phyloP scores from a whole-genome alignment of 345 rosid species.

The Populus alba region DNA sequence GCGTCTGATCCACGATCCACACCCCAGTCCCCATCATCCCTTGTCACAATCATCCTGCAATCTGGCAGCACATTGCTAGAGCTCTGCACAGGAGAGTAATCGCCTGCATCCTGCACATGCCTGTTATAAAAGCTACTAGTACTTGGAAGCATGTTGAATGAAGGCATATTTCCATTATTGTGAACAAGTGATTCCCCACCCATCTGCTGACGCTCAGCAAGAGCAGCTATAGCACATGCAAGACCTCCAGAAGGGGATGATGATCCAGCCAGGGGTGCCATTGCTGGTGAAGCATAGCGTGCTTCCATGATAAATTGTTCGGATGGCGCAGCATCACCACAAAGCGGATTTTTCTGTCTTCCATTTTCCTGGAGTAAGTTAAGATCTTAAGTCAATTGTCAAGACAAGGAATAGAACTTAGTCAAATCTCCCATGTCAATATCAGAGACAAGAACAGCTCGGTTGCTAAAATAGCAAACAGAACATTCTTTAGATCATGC shows the following conservation, averaged over 20 bases:
- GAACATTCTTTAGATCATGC: not conserved
- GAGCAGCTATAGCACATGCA: conserved; percentile 83
- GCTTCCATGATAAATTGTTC: conserved; percentile 51
- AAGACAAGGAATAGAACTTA: not conserved
- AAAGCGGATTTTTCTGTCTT: conserved; percentile 38
- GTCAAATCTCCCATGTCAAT: not conserved
- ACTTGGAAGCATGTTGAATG: conserved; percentile 47
- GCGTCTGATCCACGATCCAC: conserved; percentile 50
- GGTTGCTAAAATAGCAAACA: not conserved
- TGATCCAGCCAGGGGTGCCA: conserved; percentile 46
- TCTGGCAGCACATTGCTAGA: conserved; percentile 29
- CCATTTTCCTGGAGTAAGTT: conserved; percentile 58
- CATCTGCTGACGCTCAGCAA: conserved; percentile 79
- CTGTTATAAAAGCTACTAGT: conserved; percentile 48
- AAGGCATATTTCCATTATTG: conserved; percentile 39
- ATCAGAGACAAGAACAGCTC: not conserved
- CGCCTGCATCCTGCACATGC: conserved; percentile 41
- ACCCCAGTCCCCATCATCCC: conserved; percentile 54
- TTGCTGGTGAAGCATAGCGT: conserved; percentile 36
- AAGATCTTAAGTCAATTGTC: not conserved
- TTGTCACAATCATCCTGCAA: conserved; percentile 25
- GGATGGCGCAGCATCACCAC: conserved; percentile 39
- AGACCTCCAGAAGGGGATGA: conserved; percentile 80
- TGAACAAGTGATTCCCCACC: conserved; percentile 52
- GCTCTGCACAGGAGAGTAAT: conserved; percentile 35